Base-by-base conservation (phyloP, 306 rosid genomes). In the Rosa chinensis region DNA sequence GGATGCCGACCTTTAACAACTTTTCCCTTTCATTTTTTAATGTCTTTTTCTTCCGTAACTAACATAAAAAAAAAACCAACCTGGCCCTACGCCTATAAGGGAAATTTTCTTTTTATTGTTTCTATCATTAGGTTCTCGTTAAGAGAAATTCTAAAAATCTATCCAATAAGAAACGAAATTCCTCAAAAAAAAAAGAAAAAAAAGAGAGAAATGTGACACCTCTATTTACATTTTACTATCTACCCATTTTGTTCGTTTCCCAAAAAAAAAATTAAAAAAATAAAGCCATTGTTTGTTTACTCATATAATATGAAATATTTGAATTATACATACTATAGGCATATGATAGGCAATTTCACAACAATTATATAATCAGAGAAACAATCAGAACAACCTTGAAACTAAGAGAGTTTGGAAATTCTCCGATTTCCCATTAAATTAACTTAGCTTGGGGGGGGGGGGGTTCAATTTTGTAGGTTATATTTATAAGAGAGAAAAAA, bases 1-100 rank as follows among this genome's bases (percentile, higher is more conserved):
- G 52, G 84, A 76, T 81, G 77, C 86, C 81, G 76, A 88, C 91
- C 84, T 74, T 59, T 74, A 76, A 83, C 85, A 74, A 72, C 74
- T 71, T 10, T 5, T 32, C 69, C 66, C 16, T 25, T 59, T 59
- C 16, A 10, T 23, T 61, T 25, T 21, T 23, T 1, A 61, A 2
- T 55, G 62, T 20, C 56, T 2, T n/a, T n/a, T 56, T n/a, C 32
- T 52, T 55, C 16, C 5, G 8, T 1, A 18, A 58, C 14, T 4
- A 52, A 53, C 59, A 32, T 2, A 53, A 53, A 10, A 9, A 9
- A 58, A 4, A 62, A 62, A 28, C 18, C 68, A 13, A 12, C 6
- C 18, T 28, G 42, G n/a, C 42, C n/a, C 42, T 32, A 10, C 1
- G 8, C 68, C 42, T 25, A 11, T 28, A 62, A 62, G 28, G 18